These are phyloP conservation scores for Citrus maxima DNA, from an alignment of 345 rosid species.

Conservation along the genomic window DNA sequence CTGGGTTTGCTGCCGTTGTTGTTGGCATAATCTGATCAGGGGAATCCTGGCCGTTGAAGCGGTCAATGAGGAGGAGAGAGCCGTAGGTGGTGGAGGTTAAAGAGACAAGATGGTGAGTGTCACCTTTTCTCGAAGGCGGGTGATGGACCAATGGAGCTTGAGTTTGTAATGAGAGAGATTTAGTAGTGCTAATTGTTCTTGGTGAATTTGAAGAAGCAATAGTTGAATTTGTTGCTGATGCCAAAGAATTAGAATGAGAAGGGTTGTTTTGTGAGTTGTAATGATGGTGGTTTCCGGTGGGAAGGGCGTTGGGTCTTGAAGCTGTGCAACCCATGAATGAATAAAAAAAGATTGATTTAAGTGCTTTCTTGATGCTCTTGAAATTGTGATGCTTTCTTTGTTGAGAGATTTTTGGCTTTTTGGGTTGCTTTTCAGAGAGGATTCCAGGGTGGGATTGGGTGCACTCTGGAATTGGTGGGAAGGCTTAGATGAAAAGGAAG, in stretches of 20 bases:
- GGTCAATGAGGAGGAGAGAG: slow-evolving; percentile 58
- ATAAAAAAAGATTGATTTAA: background rate
- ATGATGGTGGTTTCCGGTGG: slow-evolving; percentile 4
- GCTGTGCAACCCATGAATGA: slow-evolving; percentile 73
- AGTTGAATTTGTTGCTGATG: slow-evolving; percentile 8
- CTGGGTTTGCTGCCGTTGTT: slow-evolving; percentile 14
- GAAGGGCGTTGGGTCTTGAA: slow-evolving; percentile 41
- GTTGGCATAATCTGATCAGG: slow-evolving; percentile 16
- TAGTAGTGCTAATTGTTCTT: slow-evolving; percentile 18
- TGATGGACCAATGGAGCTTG: slow-evolving; percentile 73
- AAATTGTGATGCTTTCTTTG: slow-evolving; percentile 4
- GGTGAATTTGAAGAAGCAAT: slow-evolving; percentile 29
- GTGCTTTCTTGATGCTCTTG: background rate
- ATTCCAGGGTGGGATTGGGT: background rate
- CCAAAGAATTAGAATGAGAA: slow-evolving; percentile 15
- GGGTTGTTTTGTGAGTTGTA: background rate
- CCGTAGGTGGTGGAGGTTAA: slow-evolving; percentile 86
- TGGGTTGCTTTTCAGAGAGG: slow-evolving; percentile 3
- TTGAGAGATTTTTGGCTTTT: background rate
- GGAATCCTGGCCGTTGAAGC: slow-evolving; percentile 16
- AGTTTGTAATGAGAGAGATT: slow-evolving; percentile 54
- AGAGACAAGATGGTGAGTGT: slow-evolving; percentile 82
- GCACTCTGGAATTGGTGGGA: background rate
- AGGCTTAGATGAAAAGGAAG: slow-evolving; percentile 16
- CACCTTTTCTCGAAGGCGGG: slow-evolving; percentile 82